Evolutionary conservation across 306 rosid species (phyloP).

Genomic region (Cucurbita ficifolia): DNA sequence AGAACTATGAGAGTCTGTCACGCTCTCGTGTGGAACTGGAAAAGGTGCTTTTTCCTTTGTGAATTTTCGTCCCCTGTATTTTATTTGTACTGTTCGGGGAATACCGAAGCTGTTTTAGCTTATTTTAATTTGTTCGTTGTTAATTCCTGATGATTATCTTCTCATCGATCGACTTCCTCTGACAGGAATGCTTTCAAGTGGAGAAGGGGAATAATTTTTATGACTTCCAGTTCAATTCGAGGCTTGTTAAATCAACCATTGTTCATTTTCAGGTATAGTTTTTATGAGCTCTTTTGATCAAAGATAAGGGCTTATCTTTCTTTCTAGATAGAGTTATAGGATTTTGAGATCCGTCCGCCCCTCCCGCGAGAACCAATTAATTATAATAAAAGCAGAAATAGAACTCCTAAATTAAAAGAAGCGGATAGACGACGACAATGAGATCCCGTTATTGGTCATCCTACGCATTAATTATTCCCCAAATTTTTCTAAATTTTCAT

Average conservation of each 20-base stretch:
- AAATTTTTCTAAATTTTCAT: not conserved
- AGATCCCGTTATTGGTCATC: not conserved
- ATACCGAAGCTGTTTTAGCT: not conserved
- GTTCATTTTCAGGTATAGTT: constrained; percentile 86
- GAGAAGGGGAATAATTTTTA: constrained; percentile 50
- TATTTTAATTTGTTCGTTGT: not conserved
- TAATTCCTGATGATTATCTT: not conserved
- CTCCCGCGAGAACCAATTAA: not conserved
- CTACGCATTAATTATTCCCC: not conserved
- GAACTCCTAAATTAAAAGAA: not conserved
- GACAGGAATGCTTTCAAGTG: constrained; percentile 59
- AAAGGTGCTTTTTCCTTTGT: constrained; percentile 24
- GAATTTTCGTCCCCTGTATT: not conserved
- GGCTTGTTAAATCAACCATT: constrained; percentile 79
- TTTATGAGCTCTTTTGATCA: not conserved
- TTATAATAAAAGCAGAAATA: not conserved
- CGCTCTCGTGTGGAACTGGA: constrained; percentile 36
- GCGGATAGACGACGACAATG: not conserved
- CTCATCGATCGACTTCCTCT: not conserved
- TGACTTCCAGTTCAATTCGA: constrained; percentile 84
- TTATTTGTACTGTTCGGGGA: not conserved
- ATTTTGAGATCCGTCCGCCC: not conserved
- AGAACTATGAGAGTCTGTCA: constrained; percentile 57
- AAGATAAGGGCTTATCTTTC: not conserved
- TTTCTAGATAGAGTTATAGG: not conserved